A percentile compares a stretch with the other conserved stretches of the same genome.
phyloP scores from a whole-genome alignment of 805 yeast species.

The Schwanniomyces sp. region DNA sequence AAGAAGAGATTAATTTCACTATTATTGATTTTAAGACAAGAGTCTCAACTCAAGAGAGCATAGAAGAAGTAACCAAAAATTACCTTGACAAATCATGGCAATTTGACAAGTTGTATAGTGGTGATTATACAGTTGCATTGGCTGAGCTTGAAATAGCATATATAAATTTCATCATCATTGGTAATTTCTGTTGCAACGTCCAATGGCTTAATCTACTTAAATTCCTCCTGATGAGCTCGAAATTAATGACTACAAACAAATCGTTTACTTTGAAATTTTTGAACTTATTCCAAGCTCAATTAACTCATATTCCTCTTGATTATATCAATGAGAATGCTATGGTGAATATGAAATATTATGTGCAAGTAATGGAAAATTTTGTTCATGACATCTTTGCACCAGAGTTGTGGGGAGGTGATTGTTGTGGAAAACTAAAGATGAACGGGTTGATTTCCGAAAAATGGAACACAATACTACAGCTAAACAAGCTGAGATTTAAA shows the following conservation, averaged over 20 bases:
- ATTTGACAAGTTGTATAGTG: slow-evolving; percentile 36
- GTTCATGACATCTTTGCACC: slow-evolving; percentile 10
- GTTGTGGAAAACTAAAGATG: slow-evolving; percentile 20
- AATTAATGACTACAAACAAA: slow-evolving; percentile 18
- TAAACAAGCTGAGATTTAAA: slow-evolving; percentile 10
- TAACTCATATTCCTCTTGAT: slow-evolving; percentile 42
- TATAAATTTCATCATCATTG: slow-evolving; percentile 49
- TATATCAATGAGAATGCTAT: slow-evolving; percentile 25
- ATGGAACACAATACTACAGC: slow-evolving; percentile 15
- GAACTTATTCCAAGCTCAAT: slow-evolving; percentile 30
- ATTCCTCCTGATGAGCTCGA: slow-evolving; percentile 34
- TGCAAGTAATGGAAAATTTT: slow-evolving; percentile 19
- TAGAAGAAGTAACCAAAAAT: slow-evolving; percentile 47
- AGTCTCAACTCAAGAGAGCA: slow-evolving; percentile 23
- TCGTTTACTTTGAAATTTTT: slow-evolving; percentile 31
- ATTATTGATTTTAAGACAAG: slow-evolving; percentile 41
- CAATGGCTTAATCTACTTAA: slow-evolving; percentile 62
- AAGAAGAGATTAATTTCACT: slow-evolving; percentile 42
- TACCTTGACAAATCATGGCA: slow-evolving; percentile 65
- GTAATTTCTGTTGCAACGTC: slow-evolving; percentile 60
- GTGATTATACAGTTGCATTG: slow-evolving; percentile 28
- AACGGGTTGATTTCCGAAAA: slow-evolving; percentile 12
- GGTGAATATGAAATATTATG: slow-evolving; percentile 16
- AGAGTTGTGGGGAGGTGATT: slow-evolving; percentile 7
- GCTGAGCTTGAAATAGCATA: slow-evolving; percentile 59